Conservation (phyloP, 2,329 filamentous ascomycete genomes). For the Penicillium digitatum region DNA sequence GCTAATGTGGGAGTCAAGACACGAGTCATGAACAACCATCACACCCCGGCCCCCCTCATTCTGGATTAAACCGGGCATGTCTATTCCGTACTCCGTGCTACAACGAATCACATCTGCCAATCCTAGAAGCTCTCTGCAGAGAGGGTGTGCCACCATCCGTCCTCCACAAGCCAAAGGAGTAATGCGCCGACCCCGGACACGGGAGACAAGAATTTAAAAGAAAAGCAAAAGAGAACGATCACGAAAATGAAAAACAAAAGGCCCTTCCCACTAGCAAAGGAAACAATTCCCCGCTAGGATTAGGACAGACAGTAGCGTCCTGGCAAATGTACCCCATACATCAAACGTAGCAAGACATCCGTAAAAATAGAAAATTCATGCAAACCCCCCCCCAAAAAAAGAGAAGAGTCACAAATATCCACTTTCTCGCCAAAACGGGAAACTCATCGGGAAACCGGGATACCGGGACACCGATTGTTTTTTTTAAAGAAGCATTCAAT, state of each 20-base stretch:
- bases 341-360: background rate
- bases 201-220: background rate
- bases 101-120: background rate
- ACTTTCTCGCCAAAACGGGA: background rate
- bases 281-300: background rate
- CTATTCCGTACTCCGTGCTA: background rate
- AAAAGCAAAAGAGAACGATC: background rate
- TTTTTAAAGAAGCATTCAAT: background rate
- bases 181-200: background rate
- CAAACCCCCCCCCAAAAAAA: too few relatives aligned
- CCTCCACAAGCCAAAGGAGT: background rate
- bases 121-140: background rate
- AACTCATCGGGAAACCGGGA: background rate
- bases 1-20: background rate
- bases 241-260: background rate
- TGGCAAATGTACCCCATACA: constrained; percentile 1
- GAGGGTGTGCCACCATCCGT: background rate
- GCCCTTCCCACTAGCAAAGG: background rate
- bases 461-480: too few relatives aligned
- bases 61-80: background rate
- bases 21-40: background rate
- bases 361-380: background rate
- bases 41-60: background rate
- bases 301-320: constrained; percentile 1
- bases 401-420: background rate